Evolutionary conservation across 2,329 filamentous ascomycete genomes (phyloP), one percentile per base, ranked within the genome.

Genomic region (Cercospora zeina): DNA sequence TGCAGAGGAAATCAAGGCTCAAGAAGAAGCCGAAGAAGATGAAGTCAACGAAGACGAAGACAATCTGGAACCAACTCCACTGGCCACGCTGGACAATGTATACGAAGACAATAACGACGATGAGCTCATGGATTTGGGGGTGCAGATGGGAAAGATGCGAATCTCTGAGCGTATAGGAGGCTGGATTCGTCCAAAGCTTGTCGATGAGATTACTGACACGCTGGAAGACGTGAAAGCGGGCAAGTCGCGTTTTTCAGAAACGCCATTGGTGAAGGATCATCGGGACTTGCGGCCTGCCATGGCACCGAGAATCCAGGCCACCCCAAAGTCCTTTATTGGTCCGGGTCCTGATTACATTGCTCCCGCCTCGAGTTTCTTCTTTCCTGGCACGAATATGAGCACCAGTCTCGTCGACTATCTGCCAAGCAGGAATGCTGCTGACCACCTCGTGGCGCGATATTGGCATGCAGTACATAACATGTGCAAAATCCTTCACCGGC

Each of bases 81-180:
- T 89, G 67, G 85, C 84, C 19, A 81, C 83, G 11, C 80, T 85
- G 47, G 89, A 91, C 75, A 82, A 87, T 62, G 85, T 85, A 2
- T 91, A 91, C 71, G 87, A 88, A 62, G 82, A 86, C 19, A 81
- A 84, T 63, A 82, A 79, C 14, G 86, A 87, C 62, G 86, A 88
- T 71, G 87, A 90, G 62, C 76, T 90, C 50, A 83, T 89, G 67
- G 89, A 92, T 74, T 77, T 92, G 27, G 89, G 89, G 1, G 84
- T 91, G 62, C 83, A 83, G 66, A 81, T 92, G 63, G 89, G 89
- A 1, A 88, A 85, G 72, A 84, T 91, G 82, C 84, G 81, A 62
- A 85, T 92, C 63, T 90, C 87, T 2, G 89, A 92, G 70, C 82
- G 89, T 37, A 85, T 92, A 65, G 89, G 89, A 14, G 89, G 89